A percentile compares a stretch with the other conserved stretches of the same genome.
phyloP scores from a whole-genome alignment of 2,329 filamentous ascomycete species.

The Colletotrichum tabaci region DNA sequence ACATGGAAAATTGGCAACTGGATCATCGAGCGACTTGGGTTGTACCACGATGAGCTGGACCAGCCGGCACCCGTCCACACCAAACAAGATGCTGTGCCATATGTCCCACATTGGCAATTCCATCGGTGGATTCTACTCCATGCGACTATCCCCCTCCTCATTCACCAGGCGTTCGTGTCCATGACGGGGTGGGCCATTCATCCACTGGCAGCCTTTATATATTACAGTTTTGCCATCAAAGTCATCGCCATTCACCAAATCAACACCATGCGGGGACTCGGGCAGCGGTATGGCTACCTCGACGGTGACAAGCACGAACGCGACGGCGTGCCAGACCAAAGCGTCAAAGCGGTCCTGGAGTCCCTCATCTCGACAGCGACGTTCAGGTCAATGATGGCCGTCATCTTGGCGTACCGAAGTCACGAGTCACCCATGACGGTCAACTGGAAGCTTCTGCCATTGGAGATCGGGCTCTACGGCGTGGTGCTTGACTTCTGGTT shows the following conservation, averaged over 20 bases:
- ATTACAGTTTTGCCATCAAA: conserved; percentile 58
- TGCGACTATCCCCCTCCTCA: conserved; percentile 52
- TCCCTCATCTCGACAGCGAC: conserved; percentile 53
- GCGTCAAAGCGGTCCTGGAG: conserved; percentile 51
- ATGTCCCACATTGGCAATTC: conserved; percentile 52
- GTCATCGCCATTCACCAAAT: conserved; percentile 57
- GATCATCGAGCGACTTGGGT: conserved; percentile 50
- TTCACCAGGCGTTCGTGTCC: conserved; percentile 55
- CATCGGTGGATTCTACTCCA: conserved; percentile 59
- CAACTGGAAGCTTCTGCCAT: conserved; percentile 53
- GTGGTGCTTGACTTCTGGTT: conserved; percentile 62
- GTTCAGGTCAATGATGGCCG: conserved; percentile 52
- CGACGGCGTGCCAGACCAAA: conserved; percentile 59
- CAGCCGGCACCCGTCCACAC: conserved; percentile 54
- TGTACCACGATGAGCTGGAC: conserved; percentile 48
- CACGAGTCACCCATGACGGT: conserved; percentile 46
- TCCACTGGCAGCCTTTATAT: conserved; percentile 50
- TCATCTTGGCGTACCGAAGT: conserved; percentile 50
- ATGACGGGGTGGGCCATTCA: conserved; percentile 51
- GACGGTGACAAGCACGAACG: conserved; percentile 61
- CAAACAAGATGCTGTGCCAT: conserved; percentile 59
- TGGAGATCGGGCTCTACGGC: conserved; percentile 58
- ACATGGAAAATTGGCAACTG: conserved; percentile 52
- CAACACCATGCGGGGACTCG: conserved; percentile 54
- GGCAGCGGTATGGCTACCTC: conserved; percentile 57